Percentiles rank a stretch among this genome's conserved stretches.
Evolutionary conservation across 2,329 filamentous ascomycete species (phyloP).

Genomic region (Neophaeococcomyces mojaviensis): DNA sequence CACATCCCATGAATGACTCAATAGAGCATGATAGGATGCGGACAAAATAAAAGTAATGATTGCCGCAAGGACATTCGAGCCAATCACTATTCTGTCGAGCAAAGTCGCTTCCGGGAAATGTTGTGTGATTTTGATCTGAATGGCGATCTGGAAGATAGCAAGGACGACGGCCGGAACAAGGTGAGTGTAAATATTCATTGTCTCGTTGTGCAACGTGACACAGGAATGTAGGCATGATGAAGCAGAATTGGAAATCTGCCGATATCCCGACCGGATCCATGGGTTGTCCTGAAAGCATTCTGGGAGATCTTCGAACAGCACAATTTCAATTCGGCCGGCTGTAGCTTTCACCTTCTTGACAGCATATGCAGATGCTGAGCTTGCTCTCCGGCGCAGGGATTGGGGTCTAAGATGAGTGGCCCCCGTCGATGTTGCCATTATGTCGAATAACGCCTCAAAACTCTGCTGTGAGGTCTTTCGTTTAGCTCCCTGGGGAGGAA

Average conservation of each 20-base stretch:
- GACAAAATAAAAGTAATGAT: slow-evolving; percentile 22
- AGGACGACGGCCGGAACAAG: slow-evolving; percentile 38
- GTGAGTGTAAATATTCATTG: slow-evolving; percentile 39
- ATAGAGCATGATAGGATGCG: slow-evolving; percentile 28
- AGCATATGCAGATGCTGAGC: slow-evolving; percentile 6
- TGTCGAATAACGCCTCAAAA: too few species aligned
- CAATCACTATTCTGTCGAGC: slow-evolving; percentile 34
- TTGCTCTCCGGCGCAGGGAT: slow-evolving; percentile 15
- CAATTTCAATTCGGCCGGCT: slow-evolving; percentile 6
- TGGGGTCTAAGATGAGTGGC: slow-evolving; percentile 19
- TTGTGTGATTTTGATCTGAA: slow-evolving; percentile 22
- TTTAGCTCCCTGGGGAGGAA: too few species aligned
- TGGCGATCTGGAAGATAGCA: slow-evolving; percentile 25
- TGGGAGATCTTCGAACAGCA: slow-evolving; percentile 33
- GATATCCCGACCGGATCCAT: slow-evolving; percentile 38
- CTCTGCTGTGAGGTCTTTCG: too few species aligned
- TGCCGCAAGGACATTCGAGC: slow-evolving; percentile 31
- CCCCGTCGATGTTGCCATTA: slow-evolving; percentile 2
- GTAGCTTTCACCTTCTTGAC: slow-evolving; percentile 12
- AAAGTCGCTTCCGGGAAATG: slow-evolving; percentile 30
- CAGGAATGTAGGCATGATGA: slow-evolving; percentile 34
- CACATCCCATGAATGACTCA: slow-evolving; percentile 27
- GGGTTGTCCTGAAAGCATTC: slow-evolving; percentile 38
- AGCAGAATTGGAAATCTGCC: slow-evolving; percentile 34
- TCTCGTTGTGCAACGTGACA: slow-evolving; percentile 39